Evolutionary conservation across 352 stramenopile species (phyloP).

Genomic region (Blastocystis hominis): DNA sequence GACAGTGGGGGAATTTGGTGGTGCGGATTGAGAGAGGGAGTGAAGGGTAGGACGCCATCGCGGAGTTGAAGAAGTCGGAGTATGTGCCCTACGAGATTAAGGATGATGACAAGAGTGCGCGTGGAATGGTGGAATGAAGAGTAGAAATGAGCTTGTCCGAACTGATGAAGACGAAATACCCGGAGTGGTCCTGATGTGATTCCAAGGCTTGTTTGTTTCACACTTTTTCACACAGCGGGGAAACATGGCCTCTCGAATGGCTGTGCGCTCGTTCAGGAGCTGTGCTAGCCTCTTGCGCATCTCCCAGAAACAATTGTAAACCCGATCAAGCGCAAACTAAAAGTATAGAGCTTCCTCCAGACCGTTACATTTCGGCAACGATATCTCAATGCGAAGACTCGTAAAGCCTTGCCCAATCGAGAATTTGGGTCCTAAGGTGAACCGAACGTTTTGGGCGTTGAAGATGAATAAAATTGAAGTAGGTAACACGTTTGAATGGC

Average conservation of each 20-base stretch:
- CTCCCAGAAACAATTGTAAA: not conserved
- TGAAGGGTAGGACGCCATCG: not conserved
- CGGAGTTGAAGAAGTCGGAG: slow-evolving; percentile 9
- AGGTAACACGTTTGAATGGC: no score
- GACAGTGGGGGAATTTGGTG: not conserved
- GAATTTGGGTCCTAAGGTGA: not conserved
- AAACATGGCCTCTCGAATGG: slow-evolving; percentile 1
- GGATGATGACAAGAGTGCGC: not conserved
- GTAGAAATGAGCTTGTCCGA: not conserved
- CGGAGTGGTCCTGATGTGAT: not conserved
- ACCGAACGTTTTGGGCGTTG: not conserved
- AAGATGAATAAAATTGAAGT: slow-evolving; percentile 40
- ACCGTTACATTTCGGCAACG: not conserved
- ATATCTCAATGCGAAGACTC: not conserved
- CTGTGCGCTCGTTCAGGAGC: not conserved
- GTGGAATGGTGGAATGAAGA: not conserved
- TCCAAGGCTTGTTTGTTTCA: not conserved
- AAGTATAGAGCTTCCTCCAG: not conserved
- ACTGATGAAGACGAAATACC: not conserved
- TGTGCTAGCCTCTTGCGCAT: not conserved
- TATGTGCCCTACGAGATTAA: not conserved
- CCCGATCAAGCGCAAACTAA: not conserved
- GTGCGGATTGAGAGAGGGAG: not conserved
- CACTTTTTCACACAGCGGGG: not conserved
- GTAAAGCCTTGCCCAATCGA: not conserved